Conservation (phyloP, 2,329 filamentous ascomycete species). For the Stemphylium vesicarium region DNA sequence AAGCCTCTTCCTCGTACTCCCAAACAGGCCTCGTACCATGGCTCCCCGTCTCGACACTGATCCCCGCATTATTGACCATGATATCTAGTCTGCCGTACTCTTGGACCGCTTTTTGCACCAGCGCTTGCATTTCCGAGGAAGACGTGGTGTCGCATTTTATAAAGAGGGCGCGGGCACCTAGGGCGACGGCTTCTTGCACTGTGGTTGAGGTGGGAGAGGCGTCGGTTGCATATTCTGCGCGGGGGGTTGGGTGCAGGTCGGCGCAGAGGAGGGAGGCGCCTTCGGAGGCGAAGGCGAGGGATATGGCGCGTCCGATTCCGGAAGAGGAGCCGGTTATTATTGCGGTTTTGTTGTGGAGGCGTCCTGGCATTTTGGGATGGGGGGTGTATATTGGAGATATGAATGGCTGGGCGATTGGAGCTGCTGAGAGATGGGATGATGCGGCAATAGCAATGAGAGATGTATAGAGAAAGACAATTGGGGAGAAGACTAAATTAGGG, state of each 20-base stretch:
- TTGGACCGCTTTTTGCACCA: slow-evolving; percentile 50
- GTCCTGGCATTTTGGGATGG: slow-evolving; percentile 21
- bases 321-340: slow-evolving; percentile 45
- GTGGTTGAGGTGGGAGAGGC: slow-evolving; percentile 28
- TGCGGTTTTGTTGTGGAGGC: slow-evolving; percentile 39
- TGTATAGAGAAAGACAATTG: background rate
- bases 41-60: slow-evolving; percentile 48
- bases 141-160: slow-evolving; percentile 53
- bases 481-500: no score
- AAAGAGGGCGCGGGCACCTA: slow-evolving; percentile 47
- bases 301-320: slow-evolving; percentile 45
- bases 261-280: slow-evolving; percentile 43
- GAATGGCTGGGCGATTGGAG: no score
- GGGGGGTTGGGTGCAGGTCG: slow-evolving; percentile 34
- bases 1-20: slow-evolving; percentile 56
- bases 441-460: background rate
- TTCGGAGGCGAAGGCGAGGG: slow-evolving; percentile 40
- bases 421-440: background rate
- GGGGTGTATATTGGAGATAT: background rate
- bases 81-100: slow-evolving; percentile 60
- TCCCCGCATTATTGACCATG: slow-evolving; percentile 56
- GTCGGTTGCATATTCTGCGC: slow-evolving; percentile 23
- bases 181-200: slow-evolving; percentile 37
- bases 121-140: slow-evolving; percentile 50
- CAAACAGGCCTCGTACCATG: slow-evolving; percentile 48